Conservation (phyloP, 352 stramenopile species). For the Pythium aphanidermatum region DNA sequence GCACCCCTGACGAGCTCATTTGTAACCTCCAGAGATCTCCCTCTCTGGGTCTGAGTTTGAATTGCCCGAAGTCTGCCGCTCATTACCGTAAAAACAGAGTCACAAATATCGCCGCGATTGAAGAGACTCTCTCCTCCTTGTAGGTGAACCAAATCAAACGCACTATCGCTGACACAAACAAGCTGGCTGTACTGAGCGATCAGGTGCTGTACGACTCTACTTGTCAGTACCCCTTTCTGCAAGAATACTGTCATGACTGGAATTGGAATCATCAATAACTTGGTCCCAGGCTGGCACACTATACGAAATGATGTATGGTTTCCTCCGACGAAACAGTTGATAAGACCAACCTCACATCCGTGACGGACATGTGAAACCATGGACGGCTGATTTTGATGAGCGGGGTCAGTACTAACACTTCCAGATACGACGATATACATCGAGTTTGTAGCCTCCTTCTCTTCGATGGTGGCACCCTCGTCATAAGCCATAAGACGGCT, state of each 20-base stretch:
- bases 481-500: too few species aligned
- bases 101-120: conserved; percentile 63
- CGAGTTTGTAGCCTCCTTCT: too few species aligned
- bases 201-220: conserved; percentile 51
- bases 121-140: conserved; percentile 79
- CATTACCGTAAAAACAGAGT: conserved; percentile 79
- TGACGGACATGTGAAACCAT: conserved; percentile 45
- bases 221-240: conserved; percentile 40
- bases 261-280: conserved; percentile 50
- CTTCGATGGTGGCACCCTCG: too few species aligned
- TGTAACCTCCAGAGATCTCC: conserved; percentile 65
- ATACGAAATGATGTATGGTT: conserved; percentile 31
- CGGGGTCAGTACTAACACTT: conserved; percentile 45
- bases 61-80: conserved; percentile 71
- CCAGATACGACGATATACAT: conserved; percentile 64
- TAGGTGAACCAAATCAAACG: conserved; percentile 81
- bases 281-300: conserved; percentile 41
- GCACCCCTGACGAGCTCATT: conserved; percentile 76
- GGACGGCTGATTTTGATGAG: conserved; percentile 27
- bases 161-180: conserved; percentile 66
- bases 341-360: conserved; percentile 66
- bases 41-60: conserved; percentile 51
- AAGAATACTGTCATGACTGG: conserved; percentile 51
- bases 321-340: conserved; percentile 54
- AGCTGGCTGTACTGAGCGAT: conserved; percentile 66